Base-by-base conservation (phyloP, 371 early-diverging fungal genomes). In the Mortierella sp. region DNA sequence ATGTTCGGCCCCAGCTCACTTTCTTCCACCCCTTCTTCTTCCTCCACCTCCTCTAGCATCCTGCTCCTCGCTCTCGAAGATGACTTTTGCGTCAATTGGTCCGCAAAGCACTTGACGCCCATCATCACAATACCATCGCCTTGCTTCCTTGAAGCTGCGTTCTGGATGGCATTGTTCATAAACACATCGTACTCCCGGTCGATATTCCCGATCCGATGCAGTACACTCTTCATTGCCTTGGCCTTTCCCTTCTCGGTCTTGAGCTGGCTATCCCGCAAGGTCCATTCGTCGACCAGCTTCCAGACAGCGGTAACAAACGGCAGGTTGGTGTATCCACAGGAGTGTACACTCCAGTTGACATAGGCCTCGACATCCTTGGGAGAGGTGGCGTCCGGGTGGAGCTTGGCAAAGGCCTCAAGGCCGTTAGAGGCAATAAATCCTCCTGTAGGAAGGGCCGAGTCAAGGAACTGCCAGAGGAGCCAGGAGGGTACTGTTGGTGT, bases 391-490 rank as follows among this genome's bases (percentile, higher is more conserved):
- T 81, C 70, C 3, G 85, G 81, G 55, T 85, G 78, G 44, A 85
- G 73, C 28, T 85, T 85, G 24, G 85, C 85, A 78, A 85, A 85
- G 3, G 96, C 94, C 82, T 96, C 96, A 2, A 96, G 91, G 0
- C 96, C 96, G 6, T 95, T 93, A 43, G 96, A 96, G 54, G 96
- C 93, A 13, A 96, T 95, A 80, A 96, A 96, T 0, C 96, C 96
- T 34, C 98, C 97, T 0, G 97, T 97, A 0, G 98, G 98, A 19
- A 98, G 91, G 21, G 96, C 96, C 8, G 97, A 97, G 90, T 98
- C 98, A 13, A 96, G 93, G 37, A 98, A 87, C 80, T 95, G 93
- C 89, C 94, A 95, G 3, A 96, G 91, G 5, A 96, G 89, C 96
- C 96, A 97, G 50, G 85, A 81, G 9, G 85, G 84, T 0, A 78